These are phyloP conservation scores for Euptelea pleiosperma DNA, from an alignment of 164 flowering plant genomes.

Conservation along the genomic window DNA sequence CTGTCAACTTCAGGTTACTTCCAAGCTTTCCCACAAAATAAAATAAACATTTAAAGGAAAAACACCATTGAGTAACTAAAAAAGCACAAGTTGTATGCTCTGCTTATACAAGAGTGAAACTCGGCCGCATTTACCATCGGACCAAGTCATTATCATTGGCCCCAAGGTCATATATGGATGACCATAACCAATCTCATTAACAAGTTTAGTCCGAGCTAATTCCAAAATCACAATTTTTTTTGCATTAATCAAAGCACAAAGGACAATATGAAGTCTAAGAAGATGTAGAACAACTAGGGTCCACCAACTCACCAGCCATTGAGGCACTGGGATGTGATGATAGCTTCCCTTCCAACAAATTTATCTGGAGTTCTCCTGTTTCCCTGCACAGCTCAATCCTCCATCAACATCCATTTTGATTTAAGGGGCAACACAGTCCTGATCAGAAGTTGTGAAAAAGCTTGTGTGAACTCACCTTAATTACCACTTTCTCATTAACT, in stretches of 20 bases:
- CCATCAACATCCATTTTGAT: slow-evolving; percentile 7
- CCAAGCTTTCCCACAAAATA: no score
- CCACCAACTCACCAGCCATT: slow-evolving; percentile 84
- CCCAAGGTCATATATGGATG: neutral
- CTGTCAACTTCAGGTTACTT: no score
- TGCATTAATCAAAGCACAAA: neutral
- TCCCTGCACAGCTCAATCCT: slow-evolving; percentile 56
- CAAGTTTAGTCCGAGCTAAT: neutral
- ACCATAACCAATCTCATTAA: no score
- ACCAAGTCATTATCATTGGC: neutral
- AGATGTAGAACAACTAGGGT: no score
- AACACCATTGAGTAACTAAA: neutral
- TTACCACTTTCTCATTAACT: slow-evolving; percentile 84
- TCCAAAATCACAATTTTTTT: neutral
- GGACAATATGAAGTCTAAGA: neutral
- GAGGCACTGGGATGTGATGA: slow-evolving; percentile 88
- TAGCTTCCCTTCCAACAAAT: slow-evolving; percentile 94
- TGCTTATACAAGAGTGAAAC: no score
- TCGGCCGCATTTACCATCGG: neutral
- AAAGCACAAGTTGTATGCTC: no score
- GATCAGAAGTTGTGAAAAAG: neutral
- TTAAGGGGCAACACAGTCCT: neutral
- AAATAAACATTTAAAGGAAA: neutral
- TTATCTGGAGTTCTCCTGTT: slow-evolving; percentile 93
- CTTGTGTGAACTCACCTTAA: slow-evolving; percentile 50